Base-by-base conservation (phyloP, 2,329 filamentous ascomycete species). In the Plenodomus lindquistii region DNA sequence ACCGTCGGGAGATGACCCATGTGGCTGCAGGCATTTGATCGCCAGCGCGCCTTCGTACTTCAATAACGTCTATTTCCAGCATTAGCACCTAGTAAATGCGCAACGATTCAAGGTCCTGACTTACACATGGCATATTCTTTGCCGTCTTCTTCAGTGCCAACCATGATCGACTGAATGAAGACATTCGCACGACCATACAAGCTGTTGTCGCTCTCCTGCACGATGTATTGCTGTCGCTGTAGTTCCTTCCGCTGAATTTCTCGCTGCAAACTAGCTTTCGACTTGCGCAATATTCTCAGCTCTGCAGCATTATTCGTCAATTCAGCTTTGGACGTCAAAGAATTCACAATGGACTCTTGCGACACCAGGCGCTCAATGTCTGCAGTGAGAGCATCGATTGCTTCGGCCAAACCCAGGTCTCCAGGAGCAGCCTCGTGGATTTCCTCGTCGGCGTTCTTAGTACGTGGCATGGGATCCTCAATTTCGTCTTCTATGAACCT, bases 161-260 rank as follows among this genome's bases (percentile, higher is more conserved):
- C 90, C 75, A 96, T 91, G 44, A 96, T 92, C 0, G 89, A 90
- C 66, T 94, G 94, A 68, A 99, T 97, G 61, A 84, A 88, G 62
- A 97, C 85, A 0, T 85, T 90, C 2, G 94, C 93, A 16, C 93
- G 88, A 2, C 94, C 94, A 65, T 96, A 97, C 19, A 99, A 79
- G 70, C 91, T 96, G 71, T 96, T 99, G 70, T 99, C 95, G 66
- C 91, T 97, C 73, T 99, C 94, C 73, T 99, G 94, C 7, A 97
- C 85, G 38, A 96, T 90, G 62, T 99, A 99, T 69, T 99, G 95
- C 71, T 96, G 94, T 43, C 92, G 84, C 70, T 99, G 94, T 65
- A 99, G 82, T 72, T 97, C 93, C 69, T 97, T 99, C 27, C 92
- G 85, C 47, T 91, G 84, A 45, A 97, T 91, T 71, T 99, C 94